Percentiles rank a stretch among this genome's conserved stretches.
Evolutionary conservation across 2,329 filamentous ascomycete genomes (phyloP).

Genomic region (Trichophyton verrucosum): DNA sequence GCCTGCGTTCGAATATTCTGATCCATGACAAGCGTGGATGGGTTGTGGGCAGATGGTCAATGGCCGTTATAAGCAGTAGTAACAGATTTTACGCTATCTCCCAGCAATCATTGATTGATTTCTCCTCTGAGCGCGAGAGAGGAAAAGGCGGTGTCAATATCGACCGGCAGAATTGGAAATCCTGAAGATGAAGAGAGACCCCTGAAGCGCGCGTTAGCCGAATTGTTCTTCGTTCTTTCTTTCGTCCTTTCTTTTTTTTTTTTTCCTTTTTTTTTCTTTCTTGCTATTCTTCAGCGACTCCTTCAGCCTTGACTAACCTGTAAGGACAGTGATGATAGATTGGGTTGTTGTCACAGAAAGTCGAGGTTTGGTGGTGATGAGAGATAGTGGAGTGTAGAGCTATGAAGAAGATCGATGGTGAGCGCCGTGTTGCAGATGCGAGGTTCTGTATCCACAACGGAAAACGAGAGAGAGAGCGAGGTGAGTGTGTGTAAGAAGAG

Average conservation of each 20-base stretch:
- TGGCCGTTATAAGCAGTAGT: background rate
- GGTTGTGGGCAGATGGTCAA: background rate
- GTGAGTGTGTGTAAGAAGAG: background rate
- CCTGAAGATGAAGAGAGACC: background rate
- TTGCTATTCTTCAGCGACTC: background rate
- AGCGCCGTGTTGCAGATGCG: background rate
- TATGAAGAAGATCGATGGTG: constrained; percentile 1
- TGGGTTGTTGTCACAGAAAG: background rate
- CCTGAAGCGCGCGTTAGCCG: background rate
- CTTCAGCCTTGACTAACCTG: background rate
- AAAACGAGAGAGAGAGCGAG: background rate
- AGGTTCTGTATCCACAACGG: constrained; percentile 3
- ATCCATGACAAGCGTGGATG: constrained; percentile 24
- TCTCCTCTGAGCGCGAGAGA: background rate
- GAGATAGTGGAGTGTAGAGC: background rate
- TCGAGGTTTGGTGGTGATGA: background rate
- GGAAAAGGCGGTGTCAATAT: constrained; percentile 3
- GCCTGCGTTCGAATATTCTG: constrained; percentile 33
- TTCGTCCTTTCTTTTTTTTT: too few species aligned
- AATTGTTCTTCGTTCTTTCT: background rate
- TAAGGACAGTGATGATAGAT: background rate
- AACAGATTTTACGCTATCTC: constrained; percentile 7
- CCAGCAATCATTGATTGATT: constrained; percentile 13
- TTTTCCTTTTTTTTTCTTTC: background rate
- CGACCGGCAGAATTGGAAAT: background rate